Evolutionary conservation across 176 grass and related monocot species (phyloP).

Genomic region (Eleusine coracana): DNA sequence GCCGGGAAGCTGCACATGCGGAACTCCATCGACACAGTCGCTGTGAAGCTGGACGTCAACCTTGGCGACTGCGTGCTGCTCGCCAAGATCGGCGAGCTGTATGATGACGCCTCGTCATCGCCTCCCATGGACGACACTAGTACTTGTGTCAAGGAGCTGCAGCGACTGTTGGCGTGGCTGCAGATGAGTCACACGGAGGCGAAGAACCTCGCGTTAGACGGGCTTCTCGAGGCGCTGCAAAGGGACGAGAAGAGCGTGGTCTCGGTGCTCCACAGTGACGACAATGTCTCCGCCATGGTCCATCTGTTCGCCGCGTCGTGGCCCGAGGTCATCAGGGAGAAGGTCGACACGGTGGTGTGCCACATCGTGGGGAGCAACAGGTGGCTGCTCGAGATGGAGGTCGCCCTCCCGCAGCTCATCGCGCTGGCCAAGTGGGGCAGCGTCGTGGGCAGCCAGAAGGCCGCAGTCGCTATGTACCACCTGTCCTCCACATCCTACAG

Average conservation of each 20-base stretch:
- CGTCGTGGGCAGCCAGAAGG: conserved; percentile 81
- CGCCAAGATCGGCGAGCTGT: conserved; percentile 83
- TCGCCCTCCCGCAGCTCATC: conserved; percentile 73
- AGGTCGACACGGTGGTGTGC: conserved; percentile 69
- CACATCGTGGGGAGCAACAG: conserved; percentile 69
- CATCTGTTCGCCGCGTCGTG: conserved; percentile 69
- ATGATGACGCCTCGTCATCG: conserved; percentile 46
- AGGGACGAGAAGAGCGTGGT: conserved; percentile 90
- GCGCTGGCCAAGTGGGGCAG: conserved; percentile 72
- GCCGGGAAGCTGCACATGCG: conserved; percentile 85
- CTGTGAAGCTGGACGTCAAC: conserved; percentile 85
- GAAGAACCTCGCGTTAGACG: conserved; percentile 74
- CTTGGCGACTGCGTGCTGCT: conserved; percentile 83
- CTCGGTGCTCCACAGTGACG: conserved; percentile 59
- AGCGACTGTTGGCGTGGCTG: conserved; percentile 53
- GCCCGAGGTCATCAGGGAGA: conserved; percentile 77
- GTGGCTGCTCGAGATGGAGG: conserved; percentile 79
- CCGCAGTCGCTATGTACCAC: conserved; percentile 43
- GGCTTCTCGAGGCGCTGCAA: conserved; percentile 66
- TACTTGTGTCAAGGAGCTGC: conserved; percentile 68
- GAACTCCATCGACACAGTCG: conserved; percentile 86
- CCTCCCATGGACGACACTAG: conserved; percentile 25
- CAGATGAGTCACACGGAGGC: conserved; percentile 91
- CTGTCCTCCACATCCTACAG: conserved; percentile 69
- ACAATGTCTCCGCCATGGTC: conserved; percentile 77